phyloP scores from a whole-genome alignment of 495 filamentous ascomycete genomes.

The Penicillium paxilli region DNA sequence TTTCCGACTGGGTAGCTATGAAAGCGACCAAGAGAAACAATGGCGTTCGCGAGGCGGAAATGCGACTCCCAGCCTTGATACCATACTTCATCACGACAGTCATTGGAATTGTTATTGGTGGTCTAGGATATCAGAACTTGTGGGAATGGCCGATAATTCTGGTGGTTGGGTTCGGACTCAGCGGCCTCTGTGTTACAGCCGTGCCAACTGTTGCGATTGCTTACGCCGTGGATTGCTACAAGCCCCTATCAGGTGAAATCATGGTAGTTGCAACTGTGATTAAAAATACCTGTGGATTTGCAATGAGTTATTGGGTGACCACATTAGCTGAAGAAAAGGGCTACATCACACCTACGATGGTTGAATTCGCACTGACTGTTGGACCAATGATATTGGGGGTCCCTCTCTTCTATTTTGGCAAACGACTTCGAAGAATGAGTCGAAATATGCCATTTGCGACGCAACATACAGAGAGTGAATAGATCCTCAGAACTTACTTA shows the following conservation, averaged over 20 bases:
- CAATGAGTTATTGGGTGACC: conserved; percentile 38
- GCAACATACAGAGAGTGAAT: too few species aligned
- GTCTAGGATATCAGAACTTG: conserved; percentile 50
- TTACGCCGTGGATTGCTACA: conserved; percentile 62
- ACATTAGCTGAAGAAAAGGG: conserved; percentile 10
- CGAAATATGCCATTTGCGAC: background rate
- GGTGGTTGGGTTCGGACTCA: conserved; percentile 49
- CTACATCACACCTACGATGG: conserved; percentile 21
- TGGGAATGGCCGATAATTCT: conserved; percentile 54
- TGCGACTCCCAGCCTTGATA: conserved; percentile 61
- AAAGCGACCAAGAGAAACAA: conserved; percentile 49
- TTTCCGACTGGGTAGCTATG: conserved; percentile 54
- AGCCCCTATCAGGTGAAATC: conserved; percentile 52
- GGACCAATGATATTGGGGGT: conserved; percentile 20
- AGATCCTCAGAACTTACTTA: too few species aligned
- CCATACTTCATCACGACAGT: conserved; percentile 52
- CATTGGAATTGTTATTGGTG: conserved; percentile 57
- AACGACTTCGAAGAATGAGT: conserved; percentile 19
- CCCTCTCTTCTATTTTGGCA: conserved; percentile 23
- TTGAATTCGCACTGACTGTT: conserved; percentile 20
- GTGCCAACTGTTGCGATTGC: conserved; percentile 46
- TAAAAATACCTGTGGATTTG: conserved; percentile 54
- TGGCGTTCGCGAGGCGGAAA: conserved; percentile 66
- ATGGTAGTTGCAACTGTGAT: conserved; percentile 54
- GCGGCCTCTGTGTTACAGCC: conserved; percentile 49